Base-by-base conservation (phyloP, 1,284 basidiomycete species). In the Naganishia albida region DNA sequence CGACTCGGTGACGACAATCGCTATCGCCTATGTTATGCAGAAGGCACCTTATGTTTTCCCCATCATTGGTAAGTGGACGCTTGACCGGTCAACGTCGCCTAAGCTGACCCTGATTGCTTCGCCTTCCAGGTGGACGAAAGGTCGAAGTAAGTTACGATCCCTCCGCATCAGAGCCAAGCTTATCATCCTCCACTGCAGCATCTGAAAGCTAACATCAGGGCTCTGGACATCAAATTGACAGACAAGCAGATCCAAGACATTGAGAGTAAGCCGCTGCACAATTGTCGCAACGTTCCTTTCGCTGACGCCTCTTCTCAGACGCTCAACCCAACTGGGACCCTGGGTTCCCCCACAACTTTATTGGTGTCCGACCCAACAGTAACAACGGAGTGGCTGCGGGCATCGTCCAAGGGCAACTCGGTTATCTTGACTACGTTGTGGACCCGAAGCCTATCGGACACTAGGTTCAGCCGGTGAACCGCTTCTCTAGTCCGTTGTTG, bases 201-300 rank as follows among this genome's bases (percentile, higher is more conserved):
- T 49, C 69, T 77, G 46, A 59, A 72, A 63, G 66, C 69, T 6
- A 77, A 75, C 63, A 72, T 74, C 55, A 71, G 77, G 62, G 76
- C 66, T 43, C 15, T 66, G 49, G 48, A 53, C 65, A 15, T 64
- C 66, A 26, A 71, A 64, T 38, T 81, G 23, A 76, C 74, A 39
- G 34, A 55, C 0, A 72, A 70, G 54, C 77, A 81, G 68, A 70
- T 80, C 43, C 67, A 71, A 28, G 69, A 71, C 57, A 74, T 81
- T 46, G 74, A 76, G 49, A 23, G 56, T 57, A 34, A 28, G 63
- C 23, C 13, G 10, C 30, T 34, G 23, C n/a, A 38, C 23, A 12
- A 13, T 40, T 20, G 18, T 20, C 34, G n/a, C 38, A n/a, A 7
- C 15, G 7, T 12, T 34, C 10, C 39, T 39, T 7, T 4, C 18